Base-by-base conservation (phyloP, 768 basidiomycete species). In the Strobilomyces dryophilus region DNA sequence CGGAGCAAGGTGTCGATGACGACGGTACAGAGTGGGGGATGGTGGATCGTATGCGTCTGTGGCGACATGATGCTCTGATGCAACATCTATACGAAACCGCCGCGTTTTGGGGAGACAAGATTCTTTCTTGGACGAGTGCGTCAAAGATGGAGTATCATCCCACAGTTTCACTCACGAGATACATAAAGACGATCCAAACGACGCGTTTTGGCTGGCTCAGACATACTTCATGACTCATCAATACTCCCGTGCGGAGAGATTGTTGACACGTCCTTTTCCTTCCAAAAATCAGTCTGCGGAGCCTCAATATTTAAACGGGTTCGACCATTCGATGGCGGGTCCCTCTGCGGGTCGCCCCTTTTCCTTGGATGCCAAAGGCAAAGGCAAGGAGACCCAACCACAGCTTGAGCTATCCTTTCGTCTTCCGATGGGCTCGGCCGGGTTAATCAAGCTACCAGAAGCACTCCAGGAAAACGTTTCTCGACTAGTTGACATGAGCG, bases 201-300 rank as follows among this genome's bases (percentile, higher is more conserved):
- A 99, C 70, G 97, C 94, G 12, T 98, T 99, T 71, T 99, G 97
- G 97, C 82, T 99, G 20, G 95, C 97, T 3, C 97, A 99, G 69
- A 92, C 90, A 0, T 93, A 94, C 70, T 99, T 98, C 69, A 88
- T 95, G 76, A 94, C 89, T 3, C 86, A 95, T 61, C 92, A 97
- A 55, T 98, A 95, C 71, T 86, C 92, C 8, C 89, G 95, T 44
- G 95, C 97, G 10, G 93, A 98, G 68, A 82, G 87, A 43, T 76
- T 99, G 26, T 79, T 99, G 43, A 93, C 87, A 2, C 81, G 91
- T n/a, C 90, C 92, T 0, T 92, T 95, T 65, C 79, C 85, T 7
- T 78, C 77, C 9, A 66, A 76, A 32, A 74, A 75, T 5, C 76
- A 78, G 8, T 73, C 77, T 1, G 52, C 65, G 24, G 73, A 68